Evolutionary conservation across 805 yeast species (phyloP).

Genomic region (Hyphopichia homilentoma): DNA sequence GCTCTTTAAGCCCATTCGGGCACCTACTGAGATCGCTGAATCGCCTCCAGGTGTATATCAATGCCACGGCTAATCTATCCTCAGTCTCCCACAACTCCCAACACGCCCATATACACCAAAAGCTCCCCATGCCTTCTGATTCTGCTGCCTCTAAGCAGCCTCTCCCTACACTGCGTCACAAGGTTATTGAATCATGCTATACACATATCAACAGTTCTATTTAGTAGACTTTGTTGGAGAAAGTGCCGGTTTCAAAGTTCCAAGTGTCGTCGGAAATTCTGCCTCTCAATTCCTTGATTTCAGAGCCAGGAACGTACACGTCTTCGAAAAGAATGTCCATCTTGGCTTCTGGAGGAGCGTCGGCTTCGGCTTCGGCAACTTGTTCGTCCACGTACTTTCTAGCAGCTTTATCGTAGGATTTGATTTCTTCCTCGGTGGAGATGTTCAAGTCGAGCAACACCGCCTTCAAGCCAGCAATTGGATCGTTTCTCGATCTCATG

Average conservation of each 20-base stretch:
- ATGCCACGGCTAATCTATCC: too few relatives aligned
- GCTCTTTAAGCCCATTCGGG: too few relatives aligned
- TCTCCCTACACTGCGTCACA: too few relatives aligned
- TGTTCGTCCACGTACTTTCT: conserved; percentile 95
- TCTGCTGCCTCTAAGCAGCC: too few relatives aligned
- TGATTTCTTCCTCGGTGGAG: conserved; percentile 93
- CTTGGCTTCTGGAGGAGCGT: conserved; percentile 94
- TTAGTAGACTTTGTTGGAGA: conserved; percentile 45
- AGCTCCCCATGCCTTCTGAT: too few relatives aligned
- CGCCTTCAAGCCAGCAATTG: conserved; percentile 93
- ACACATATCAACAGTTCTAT: too few relatives aligned
- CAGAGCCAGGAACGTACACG: conserved; percentile 92
- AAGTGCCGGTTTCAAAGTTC: conserved; percentile 59
- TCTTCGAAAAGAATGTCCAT: conserved; percentile 94
- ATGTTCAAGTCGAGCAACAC: conserved; percentile 76
- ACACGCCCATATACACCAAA: too few relatives aligned
- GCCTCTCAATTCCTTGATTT: conserved; percentile 90
- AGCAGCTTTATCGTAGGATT: conserved; percentile 91
- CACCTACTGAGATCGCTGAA: too few relatives aligned
- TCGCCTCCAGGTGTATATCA: too few relatives aligned
- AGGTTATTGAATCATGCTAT: too few relatives aligned
- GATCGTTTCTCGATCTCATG: conserved; percentile 98
- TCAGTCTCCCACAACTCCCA: too few relatives aligned
- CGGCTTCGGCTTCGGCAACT: conserved; percentile 87
- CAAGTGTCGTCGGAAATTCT: conserved; percentile 95